phyloP scores from a whole-genome alignment of 2,329 filamentous ascomycete species.

The Colletotrichum siamense region DNA sequence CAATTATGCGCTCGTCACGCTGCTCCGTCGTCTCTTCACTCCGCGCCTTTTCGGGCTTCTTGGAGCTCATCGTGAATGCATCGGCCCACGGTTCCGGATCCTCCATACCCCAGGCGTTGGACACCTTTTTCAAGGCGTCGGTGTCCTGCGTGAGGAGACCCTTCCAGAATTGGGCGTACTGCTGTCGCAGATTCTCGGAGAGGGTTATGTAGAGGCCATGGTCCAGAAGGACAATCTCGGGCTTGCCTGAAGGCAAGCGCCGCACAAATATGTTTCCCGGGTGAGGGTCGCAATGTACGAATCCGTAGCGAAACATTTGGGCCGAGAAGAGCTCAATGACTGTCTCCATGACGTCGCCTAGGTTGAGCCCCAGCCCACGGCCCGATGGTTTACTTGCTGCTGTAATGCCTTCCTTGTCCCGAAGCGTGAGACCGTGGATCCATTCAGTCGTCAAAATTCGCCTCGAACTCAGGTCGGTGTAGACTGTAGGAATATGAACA shows the following conservation, averaged over 20 bases:
- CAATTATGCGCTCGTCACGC: slow-evolving; percentile 70
- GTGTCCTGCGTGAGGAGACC: slow-evolving; percentile 72
- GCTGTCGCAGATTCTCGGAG: slow-evolving; percentile 65
- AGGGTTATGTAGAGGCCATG: slow-evolving; percentile 74
- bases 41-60: slow-evolving; percentile 62
- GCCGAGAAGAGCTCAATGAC: slow-evolving; percentile 73
- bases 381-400: slow-evolving; percentile 51
- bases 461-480: slow-evolving; percentile 61
- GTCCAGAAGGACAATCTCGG: slow-evolving; percentile 72
- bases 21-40: slow-evolving; percentile 52
- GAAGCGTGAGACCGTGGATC: slow-evolving; percentile 71
- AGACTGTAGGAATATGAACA: slow-evolving; percentile 71
- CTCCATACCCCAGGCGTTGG: slow-evolving; percentile 66
- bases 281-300: slow-evolving; percentile 73
- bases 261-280: slow-evolving; percentile 72
- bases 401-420: slow-evolving; percentile 70
- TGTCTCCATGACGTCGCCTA: slow-evolving; percentile 71
- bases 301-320: slow-evolving; percentile 75
- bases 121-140: slow-evolving; percentile 60
- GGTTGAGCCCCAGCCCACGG: slow-evolving; percentile 62
- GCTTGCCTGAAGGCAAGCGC: slow-evolving; percentile 49
- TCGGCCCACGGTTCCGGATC: slow-evolving; percentile 71
- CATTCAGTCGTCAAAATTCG: slow-evolving; percentile 75
- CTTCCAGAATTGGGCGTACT: slow-evolving; percentile 66
- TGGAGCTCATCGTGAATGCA: slow-evolving; percentile 67